Evolutionary conservation across 164 flowering plant genomes (phyloP).

Genomic region (Vitis riparia): DNA sequence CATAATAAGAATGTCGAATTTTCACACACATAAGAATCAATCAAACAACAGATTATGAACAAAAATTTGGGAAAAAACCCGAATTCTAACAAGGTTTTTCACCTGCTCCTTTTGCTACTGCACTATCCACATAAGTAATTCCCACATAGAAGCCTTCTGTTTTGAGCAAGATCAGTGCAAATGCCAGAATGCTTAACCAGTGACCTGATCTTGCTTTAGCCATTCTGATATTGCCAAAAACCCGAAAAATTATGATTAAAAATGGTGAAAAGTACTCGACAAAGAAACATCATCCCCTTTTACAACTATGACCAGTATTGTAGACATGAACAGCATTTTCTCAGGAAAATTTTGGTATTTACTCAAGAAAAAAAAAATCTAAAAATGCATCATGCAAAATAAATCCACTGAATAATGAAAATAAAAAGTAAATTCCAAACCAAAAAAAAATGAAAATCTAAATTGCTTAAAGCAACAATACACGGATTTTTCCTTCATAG

Average conservation of each 20-base stretch:
- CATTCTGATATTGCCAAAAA: slow-evolving; percentile 31
- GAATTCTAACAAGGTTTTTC: neutral
- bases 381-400: too few species aligned
- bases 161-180: slow-evolving; percentile 33
- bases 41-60: neutral
- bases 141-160: slow-evolving; percentile 36
- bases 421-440: too few species aligned
- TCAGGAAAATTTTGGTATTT: too few species aligned
- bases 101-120: slow-evolving; percentile 87
- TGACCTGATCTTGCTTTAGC: slow-evolving; percentile 4
- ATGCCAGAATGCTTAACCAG: slow-evolving; percentile 28
- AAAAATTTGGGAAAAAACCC: neutral
- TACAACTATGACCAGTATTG: too few species aligned
- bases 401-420: too few species aligned
- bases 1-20: slow-evolving; percentile 12
- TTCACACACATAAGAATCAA: slow-evolving; percentile 1
- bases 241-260: neutral
- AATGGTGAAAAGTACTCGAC: neutral
- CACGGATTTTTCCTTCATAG: too few species aligned
- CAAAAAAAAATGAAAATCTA: too few species aligned
- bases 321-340: too few species aligned
- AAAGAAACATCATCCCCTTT: neutral
- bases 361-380: too few species aligned
- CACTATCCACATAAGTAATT: slow-evolving; percentile 56
- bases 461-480: too few species aligned